phyloP scores from a whole-genome alignment of 257 asterid species.

The Plectranthus barbatus region DNA sequence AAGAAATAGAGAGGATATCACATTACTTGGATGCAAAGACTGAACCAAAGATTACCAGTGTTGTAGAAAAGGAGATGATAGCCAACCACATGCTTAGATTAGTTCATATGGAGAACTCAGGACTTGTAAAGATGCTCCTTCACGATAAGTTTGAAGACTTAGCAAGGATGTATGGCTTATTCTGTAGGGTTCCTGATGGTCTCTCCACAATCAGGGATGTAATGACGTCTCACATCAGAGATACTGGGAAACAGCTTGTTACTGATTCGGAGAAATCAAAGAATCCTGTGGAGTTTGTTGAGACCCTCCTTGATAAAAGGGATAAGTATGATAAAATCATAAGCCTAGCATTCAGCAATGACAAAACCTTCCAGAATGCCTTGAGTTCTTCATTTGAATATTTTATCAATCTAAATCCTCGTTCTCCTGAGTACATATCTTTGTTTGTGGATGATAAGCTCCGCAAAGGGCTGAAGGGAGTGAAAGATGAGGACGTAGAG shows the following conservation, averaged over 20 bases:
- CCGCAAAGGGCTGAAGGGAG: slow-evolving; percentile 77
- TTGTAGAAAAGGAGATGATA: slow-evolving; percentile 84
- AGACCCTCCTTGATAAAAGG: slow-evolving; percentile 60
- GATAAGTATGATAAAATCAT: slow-evolving; percentile 77
- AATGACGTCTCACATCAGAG: slow-evolving; percentile 79
- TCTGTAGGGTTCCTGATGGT: slow-evolving; percentile 62
- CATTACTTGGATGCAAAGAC: slow-evolving; percentile 72
- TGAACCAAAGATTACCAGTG: slow-evolving; percentile 63
- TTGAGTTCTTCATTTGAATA: slow-evolving; percentile 82
- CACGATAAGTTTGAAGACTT: slow-evolving; percentile 74
- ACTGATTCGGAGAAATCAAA: slow-evolving; percentile 86
- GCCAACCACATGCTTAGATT: slow-evolving; percentile 80
- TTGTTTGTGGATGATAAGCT: slow-evolving; percentile 79
- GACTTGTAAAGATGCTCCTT: slow-evolving; percentile 73
- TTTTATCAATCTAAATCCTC: slow-evolving; percentile 75
- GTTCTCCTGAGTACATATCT: slow-evolving; percentile 89
- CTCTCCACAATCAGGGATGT: slow-evolving; percentile 63
- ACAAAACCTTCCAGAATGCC: slow-evolving; percentile 85
- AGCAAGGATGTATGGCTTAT: slow-evolving; percentile 77
- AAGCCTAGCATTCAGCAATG: slow-evolving; percentile 53
- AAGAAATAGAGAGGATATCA: slow-evolving; percentile 82
- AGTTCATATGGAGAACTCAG: slow-evolving; percentile 85
- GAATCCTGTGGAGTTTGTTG: slow-evolving; percentile 84
- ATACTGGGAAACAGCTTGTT: slow-evolving; percentile 80
- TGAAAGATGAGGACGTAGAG: slow-evolving; percentile 81